These are phyloP conservation scores for Reticulascus tulasneorum DNA, from an alignment of 2,329 filamentous ascomycete genomes.

Conservation along the genomic window DNA sequence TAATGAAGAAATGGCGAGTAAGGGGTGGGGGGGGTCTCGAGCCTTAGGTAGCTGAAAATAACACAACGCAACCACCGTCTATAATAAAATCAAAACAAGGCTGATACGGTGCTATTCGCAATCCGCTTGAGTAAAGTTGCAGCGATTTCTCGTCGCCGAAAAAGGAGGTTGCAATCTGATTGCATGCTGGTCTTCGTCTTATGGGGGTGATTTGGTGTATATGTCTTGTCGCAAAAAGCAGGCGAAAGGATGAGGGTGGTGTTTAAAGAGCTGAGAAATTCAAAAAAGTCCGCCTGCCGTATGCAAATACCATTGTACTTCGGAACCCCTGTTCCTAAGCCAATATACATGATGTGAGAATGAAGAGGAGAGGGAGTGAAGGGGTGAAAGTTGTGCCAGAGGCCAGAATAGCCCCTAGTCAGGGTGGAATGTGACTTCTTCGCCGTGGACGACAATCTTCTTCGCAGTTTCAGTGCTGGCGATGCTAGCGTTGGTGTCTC, in stretches of 20 bases:
- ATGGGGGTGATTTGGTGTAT: no score
- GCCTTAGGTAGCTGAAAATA: no score
- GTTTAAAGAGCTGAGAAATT: slow-evolving; percentile 1
- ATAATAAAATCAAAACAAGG: slow-evolving; percentile 2
- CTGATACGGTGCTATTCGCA: no score
- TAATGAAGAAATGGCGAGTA: no score
- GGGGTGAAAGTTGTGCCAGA: slow-evolving; percentile 1
- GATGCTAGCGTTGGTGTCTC: slow-evolving; percentile 58
- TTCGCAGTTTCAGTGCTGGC: slow-evolving; percentile 63
- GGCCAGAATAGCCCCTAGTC: no score
- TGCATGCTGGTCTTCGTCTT: slow-evolving; percentile 13
- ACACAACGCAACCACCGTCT: slow-evolving; percentile 4
- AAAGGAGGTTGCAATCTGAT: slow-evolving; percentile 8
- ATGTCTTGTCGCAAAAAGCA: no score
- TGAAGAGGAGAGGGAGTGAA: background rate
- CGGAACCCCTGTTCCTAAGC: background rate
- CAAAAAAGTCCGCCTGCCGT: background rate
- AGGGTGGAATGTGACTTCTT: slow-evolving; percentile 3
- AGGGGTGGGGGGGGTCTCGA: no score
- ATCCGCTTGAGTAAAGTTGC: slow-evolving; percentile 1
- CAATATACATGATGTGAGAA: slow-evolving; percentile 6
- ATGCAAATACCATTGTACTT: slow-evolving; percentile 2
- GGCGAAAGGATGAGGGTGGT: no score
- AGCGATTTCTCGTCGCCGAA: slow-evolving; percentile 1
- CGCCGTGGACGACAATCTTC: slow-evolving; percentile 28